Evolutionary conservation across 495 filamentous ascomycete genomes (phyloP).

Genomic region (Lepraria neglecta): DNA sequence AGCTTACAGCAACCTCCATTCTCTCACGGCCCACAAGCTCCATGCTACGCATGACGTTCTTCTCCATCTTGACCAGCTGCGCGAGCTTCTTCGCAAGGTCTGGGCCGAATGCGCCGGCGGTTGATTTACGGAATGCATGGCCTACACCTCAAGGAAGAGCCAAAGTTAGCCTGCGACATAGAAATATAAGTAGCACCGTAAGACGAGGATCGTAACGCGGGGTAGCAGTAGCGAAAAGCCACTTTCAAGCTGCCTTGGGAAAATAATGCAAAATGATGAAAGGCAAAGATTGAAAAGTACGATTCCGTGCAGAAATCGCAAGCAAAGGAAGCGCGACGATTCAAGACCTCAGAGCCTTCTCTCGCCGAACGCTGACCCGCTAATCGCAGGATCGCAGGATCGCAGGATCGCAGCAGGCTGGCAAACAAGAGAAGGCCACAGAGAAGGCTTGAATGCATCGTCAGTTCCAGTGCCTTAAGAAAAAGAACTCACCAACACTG

Average conservation of each 20-base stretch:
- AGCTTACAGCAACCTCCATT: constrained; percentile 91
- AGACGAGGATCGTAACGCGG: neutral
- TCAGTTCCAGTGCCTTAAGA: no score
- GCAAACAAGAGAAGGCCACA: neutral
- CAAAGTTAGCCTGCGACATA: constrained; percentile 29
- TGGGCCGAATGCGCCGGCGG: constrained; percentile 90
- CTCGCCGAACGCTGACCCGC: neutral
- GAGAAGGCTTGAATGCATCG: neutral
- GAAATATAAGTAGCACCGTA: neutral
- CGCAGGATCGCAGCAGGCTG: neutral
- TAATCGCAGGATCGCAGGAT: neutral
- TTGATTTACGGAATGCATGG: constrained; percentile 85
- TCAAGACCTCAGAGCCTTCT: constrained; percentile 3
- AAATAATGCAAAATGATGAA: neutral
- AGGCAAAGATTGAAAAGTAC: neutral
- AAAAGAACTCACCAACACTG: constrained; percentile 66
- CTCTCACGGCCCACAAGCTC: constrained; percentile 90
- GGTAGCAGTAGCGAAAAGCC: neutral
- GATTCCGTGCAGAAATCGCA: neutral
- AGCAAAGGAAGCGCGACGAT: neutral
- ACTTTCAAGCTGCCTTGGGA: neutral
- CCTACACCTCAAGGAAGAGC: constrained; percentile 47
- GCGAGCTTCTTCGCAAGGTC: constrained; percentile 96
- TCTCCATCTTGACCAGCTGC: constrained; percentile 99
- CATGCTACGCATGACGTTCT: constrained; percentile 98